phyloP scores from a whole-genome alignment of 148 eudicot species.

The Rhododendron henanense region DNA sequence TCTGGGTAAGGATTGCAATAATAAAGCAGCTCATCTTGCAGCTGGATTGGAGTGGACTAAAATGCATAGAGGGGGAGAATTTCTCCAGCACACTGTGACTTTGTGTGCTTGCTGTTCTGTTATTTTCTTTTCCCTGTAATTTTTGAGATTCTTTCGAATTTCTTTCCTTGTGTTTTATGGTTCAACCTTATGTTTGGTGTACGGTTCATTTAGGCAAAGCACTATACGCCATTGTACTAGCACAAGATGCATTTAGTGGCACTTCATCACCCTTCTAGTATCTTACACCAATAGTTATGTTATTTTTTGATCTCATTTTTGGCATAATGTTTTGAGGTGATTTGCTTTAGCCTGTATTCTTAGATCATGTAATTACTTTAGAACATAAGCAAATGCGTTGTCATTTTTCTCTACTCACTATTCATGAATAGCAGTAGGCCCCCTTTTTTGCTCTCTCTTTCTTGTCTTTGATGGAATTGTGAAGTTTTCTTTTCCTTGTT shows the following conservation, averaged over 20 bases:
- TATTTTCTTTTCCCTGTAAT: not conserved
- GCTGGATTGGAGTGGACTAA: too few relatives aligned
- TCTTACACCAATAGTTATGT: not conserved
- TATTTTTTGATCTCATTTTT: not conserved
- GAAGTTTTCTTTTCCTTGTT: conserved; percentile 16
- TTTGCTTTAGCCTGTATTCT: not conserved
- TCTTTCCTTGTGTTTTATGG: not conserved
- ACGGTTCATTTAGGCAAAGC: not conserved
- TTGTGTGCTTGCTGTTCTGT: not conserved
- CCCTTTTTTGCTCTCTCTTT: not conserved
- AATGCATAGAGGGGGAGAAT: too few relatives aligned
- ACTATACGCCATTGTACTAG: not conserved
- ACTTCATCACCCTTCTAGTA: not conserved
- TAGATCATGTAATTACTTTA: not conserved
- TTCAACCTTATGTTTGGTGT: not conserved
- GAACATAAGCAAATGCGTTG: not conserved
- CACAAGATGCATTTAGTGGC: not conserved
- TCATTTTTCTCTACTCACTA: not conserved
- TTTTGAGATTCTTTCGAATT: not conserved
- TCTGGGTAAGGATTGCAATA: too few relatives aligned
- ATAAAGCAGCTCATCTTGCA: too few relatives aligned
- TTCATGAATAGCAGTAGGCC: not conserved
- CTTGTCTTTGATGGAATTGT: conserved; percentile 10
- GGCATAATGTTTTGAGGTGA: not conserved
- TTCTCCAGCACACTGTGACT: not conserved